phyloP scores from a whole-genome alignment of 2,329 filamentous ascomycete species.

The Alternaria longipes region DNA sequence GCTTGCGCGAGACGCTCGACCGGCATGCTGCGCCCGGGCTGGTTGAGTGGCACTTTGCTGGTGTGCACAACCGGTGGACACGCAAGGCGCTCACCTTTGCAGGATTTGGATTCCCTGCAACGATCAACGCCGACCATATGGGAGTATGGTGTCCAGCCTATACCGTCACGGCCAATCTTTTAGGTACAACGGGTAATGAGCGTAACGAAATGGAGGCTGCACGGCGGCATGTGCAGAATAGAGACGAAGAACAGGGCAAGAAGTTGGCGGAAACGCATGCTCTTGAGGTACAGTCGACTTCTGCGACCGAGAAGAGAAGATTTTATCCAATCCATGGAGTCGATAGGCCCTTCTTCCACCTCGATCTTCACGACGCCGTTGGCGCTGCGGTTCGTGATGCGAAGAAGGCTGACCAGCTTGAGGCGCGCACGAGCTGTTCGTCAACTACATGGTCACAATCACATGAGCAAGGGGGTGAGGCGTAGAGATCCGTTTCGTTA shows the following conservation, averaged over 20 bases:
- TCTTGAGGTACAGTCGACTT: background rate
- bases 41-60: conserved; percentile 59
- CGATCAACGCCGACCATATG: conserved; percentile 6
- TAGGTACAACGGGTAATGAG: conserved; percentile 30
- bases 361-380: conserved; percentile 43
- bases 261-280: background rate
- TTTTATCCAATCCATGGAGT: conserved; percentile 29
- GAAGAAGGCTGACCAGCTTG: conserved; percentile 23
- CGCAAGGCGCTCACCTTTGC: conserved; percentile 64
- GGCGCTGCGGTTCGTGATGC: conserved; percentile 38
- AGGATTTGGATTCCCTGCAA: conserved; percentile 61
- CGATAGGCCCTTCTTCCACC: conserved; percentile 42
- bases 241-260: conserved; percentile 23
- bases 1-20: conserved; percentile 64
- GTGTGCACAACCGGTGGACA: conserved; percentile 65
- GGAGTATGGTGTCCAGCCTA: conserved; percentile 38
- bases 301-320: background rate
- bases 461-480: background rate
- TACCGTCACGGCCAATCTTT: conserved; percentile 26
- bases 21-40: conserved; percentile 55
- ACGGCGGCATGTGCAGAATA: background rate
- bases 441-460: background rate
- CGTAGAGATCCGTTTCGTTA: background rate
- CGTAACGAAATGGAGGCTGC: conserved; percentile 14
- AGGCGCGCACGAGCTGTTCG: background rate